Percentiles rank a stretch among this genome's conserved stretches.
Evolutionary conservation across 2,329 filamentous ascomycete species (phyloP).

Genomic region (Neonectria magnoliae): DNA sequence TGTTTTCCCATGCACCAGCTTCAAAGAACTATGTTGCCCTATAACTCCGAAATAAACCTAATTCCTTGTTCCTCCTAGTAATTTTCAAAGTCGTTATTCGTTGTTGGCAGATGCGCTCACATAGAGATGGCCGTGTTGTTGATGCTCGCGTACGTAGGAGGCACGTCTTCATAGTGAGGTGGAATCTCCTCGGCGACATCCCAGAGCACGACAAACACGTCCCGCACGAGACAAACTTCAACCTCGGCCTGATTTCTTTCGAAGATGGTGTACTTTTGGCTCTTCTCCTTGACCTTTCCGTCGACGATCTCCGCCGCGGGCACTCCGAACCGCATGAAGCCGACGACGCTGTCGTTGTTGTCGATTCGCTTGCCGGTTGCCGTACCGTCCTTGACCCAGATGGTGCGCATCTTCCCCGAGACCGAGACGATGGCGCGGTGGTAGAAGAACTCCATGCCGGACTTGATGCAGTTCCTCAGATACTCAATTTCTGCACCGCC

Average conservation of each 20-base stretch:
- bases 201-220: neutral
- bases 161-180: neutral
- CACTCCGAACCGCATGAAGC: neutral
- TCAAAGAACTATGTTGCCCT: neutral
- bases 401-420: neutral
- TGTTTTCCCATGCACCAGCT: neutral
- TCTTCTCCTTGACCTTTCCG: neutral
- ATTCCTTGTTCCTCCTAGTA: neutral
- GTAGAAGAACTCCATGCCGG: neutral
- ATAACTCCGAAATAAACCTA: neutral
- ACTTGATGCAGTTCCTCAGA: neutral
- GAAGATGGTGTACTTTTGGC: neutral
- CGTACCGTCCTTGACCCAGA: neutral
- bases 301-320: neutral
- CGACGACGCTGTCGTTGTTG: neutral
- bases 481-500: neutral
- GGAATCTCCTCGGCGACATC: neutral
- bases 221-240: neutral
- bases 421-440: neutral
- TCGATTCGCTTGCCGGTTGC: neutral
- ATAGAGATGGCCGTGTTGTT: neutral
- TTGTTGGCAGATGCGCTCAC: neutral
- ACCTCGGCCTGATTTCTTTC: neutral
- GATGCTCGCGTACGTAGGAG: neutral
- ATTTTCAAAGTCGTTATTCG: neutral